Base-by-base conservation (phyloP, 2,329 filamentous ascomycete genomes). In the Chalara sp. region DNA sequence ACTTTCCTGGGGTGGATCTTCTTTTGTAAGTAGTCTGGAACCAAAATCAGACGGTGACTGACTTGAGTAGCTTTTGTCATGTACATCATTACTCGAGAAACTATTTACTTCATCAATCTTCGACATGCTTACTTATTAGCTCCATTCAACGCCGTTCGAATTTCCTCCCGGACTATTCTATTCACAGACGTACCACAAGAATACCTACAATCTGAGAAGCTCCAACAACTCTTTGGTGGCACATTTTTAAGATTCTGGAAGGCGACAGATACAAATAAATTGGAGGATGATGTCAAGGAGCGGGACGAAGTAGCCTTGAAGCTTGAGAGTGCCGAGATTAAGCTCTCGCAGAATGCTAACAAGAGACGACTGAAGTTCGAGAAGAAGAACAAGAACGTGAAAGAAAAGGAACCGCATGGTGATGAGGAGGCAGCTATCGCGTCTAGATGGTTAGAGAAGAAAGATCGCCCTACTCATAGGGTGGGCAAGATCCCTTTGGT, bases 81-180 rank as follows among this genome's bases (percentile, higher is more conserved):
- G 71, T 95, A 87, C 69, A 85, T 89, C 62, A 81, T 97, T 55
- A 86, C 90, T 51, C 81, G 90, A 53, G 92, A 97, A 68, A 84
- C 83, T 62, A 86, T 96, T 58, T 95, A 85, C 76, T 95, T 88
- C 68, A 86, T 96, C 72, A 95, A 95, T 61, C 71, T 96, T 47
- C 87, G 91, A 55, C 91, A 96, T 70, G 90, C 91, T 0, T 96
- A 95, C 70, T 80, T 93, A 44, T 79, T 95, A 52, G 89, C 90
- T 12, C 89, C 89, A 11, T 76, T 88, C 47, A 93, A 95, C 66
- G 79, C 89, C 43, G 84, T 83, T 61, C 86, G 89, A 53, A 82
- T 96, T 35, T 96, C 92, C 1, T 93, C 90, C 1, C 84, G 88
- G 47, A 96, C 90, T 1, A 86, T 96, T 1, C 80, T 99, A 5